Evolutionary conservation across 2,329 filamentous ascomycete species (phyloP).

Genomic region (Chrysoporthe deuterocubensis): DNA sequence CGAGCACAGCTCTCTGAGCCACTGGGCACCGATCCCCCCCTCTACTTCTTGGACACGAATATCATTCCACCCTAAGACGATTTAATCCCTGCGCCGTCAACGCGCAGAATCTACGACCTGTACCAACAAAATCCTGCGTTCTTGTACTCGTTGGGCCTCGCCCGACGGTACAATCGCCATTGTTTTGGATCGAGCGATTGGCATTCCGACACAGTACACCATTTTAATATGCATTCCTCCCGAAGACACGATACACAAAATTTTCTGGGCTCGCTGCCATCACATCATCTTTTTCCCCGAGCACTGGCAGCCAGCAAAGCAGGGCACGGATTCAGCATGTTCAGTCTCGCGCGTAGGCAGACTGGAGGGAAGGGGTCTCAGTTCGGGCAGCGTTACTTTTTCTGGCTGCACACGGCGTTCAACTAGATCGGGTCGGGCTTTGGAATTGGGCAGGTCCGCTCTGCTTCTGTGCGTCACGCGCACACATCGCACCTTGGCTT

Average conservation of each 20-base stretch:
- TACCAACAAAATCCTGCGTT: slow-evolving; percentile 23
- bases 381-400: slow-evolving; percentile 34
- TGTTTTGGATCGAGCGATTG: slow-evolving; percentile 29
- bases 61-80: slow-evolving; percentile 23
- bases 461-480: slow-evolving; percentile 29
- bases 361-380: slow-evolving; percentile 24
- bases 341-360: slow-evolving; percentile 4
- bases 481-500: slow-evolving; percentile 22
- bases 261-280: slow-evolving; percentile 37
- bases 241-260: slow-evolving; percentile 33
- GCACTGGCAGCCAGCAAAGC: slow-evolving; percentile 29
- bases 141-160: slow-evolving; percentile 13
- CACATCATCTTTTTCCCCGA: slow-evolving; percentile 11
- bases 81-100: slow-evolving; percentile 27
- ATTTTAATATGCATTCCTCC: slow-evolving; percentile 40
- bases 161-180: slow-evolving; percentile 14
- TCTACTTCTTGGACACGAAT: slow-evolving; percentile 23
- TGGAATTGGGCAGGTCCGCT: slow-evolving; percentile 29
- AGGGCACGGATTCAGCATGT: slow-evolving; percentile 14
- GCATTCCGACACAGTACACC: slow-evolving; percentile 36
- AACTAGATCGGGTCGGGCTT: slow-evolving; percentile 31
- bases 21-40: slow-evolving; percentile 9
- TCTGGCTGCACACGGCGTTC: slow-evolving; percentile 44
- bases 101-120: slow-evolving; percentile 22
- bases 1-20: slow-evolving; percentile 16